Evolutionary conservation across 2,329 filamentous ascomycete species (phyloP).

Genomic region (Ophiostoma montium): DNA sequence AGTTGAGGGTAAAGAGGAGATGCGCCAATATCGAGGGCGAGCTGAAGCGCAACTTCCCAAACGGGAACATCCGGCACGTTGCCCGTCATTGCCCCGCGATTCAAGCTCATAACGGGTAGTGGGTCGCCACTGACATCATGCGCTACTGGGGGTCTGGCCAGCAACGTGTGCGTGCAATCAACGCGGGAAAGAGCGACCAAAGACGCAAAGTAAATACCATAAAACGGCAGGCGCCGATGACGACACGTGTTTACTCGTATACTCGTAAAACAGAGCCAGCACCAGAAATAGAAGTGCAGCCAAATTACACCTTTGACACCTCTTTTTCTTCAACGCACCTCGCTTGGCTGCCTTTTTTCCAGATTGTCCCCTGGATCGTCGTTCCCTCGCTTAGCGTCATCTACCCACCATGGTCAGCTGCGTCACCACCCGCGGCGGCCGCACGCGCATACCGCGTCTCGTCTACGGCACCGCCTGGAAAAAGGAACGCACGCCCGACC

Average conservation of each 20-base stretch:
- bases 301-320: too few relatives aligned
- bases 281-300: too few relatives aligned
- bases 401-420: conserved; percentile 5
- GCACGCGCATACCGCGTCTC: conserved; percentile 33
- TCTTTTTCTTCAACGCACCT: too few relatives aligned
- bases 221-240: too few relatives aligned
- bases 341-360: too few relatives aligned
- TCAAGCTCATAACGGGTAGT: neutral
- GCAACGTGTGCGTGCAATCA: neutral
- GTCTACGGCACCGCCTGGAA: conserved; percentile 86
- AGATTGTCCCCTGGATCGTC: too few relatives aligned
- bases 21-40: too few relatives aligned
- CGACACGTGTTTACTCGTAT: too few relatives aligned
- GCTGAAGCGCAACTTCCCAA: conserved; percentile 3
- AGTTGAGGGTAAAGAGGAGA: too few relatives aligned
- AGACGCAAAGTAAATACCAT: too few relatives aligned
- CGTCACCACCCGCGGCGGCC: conserved; percentile 13
- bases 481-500: conserved; percentile 47
- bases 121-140: conserved; percentile 4
- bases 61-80: conserved; percentile 1
- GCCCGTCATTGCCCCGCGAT: conserved; percentile 1
- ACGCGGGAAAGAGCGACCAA: too few relatives aligned
- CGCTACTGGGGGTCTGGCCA: conserved; percentile 1
- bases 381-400: neutral
- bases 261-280: too few relatives aligned